Conservation (phyloP, 768 basidiomycete genomes). For the Hemileccinum impolitum region DNA sequence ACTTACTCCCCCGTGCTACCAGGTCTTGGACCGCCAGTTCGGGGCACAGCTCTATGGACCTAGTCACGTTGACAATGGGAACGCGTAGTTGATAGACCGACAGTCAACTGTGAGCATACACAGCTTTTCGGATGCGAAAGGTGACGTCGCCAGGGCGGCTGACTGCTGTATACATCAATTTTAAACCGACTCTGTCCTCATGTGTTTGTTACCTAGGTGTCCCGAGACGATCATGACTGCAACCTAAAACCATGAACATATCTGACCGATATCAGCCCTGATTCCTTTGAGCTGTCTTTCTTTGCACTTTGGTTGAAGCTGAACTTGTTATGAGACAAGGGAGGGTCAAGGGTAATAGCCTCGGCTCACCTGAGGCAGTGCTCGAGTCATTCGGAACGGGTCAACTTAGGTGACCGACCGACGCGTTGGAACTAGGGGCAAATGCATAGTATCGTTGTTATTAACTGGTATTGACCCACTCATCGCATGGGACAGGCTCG, state of each 20-base stretch:
- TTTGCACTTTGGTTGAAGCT: too few species aligned
- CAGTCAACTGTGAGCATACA: background rate
- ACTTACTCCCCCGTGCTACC: background rate
- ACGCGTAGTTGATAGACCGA: background rate
- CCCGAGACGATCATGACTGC: background rate
- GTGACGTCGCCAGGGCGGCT: conserved; percentile 5
- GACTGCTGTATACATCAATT: background rate
- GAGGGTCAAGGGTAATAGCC: too few species aligned
- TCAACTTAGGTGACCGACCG: too few species aligned
- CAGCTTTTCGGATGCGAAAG: conserved; percentile 5
- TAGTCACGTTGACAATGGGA: background rate
- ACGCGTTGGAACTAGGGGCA: too few species aligned
- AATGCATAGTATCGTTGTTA: too few species aligned
- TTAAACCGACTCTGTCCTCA: background rate
- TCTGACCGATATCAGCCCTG: too few species aligned
- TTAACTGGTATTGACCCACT: too few species aligned
- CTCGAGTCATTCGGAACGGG: too few species aligned
- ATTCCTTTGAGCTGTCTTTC: too few species aligned
- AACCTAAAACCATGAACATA: background rate
- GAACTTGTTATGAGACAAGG: too few species aligned
- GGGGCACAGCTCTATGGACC: background rate
- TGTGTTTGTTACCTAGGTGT: background rate
- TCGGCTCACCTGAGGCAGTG: too few species aligned
- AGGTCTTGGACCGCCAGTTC: conserved; percentile 2
- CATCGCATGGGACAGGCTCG: too few species aligned